phyloP scores from a whole-genome alignment of 2,329 filamentous ascomycete species.

The Ilyonectria robusta region DNA sequence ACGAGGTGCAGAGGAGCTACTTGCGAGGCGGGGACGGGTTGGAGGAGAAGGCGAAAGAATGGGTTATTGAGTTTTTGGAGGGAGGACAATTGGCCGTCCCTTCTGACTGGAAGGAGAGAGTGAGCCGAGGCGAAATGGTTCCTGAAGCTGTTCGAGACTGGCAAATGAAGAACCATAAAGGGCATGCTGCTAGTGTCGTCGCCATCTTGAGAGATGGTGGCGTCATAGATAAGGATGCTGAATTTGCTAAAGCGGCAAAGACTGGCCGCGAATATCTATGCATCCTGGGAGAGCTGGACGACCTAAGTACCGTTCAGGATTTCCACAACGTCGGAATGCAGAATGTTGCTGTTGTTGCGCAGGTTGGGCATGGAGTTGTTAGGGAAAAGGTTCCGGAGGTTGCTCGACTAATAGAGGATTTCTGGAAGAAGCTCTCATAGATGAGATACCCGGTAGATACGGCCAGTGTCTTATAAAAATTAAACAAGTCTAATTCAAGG shows the following conservation, averaged over 20 bases:
- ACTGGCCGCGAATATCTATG: slow-evolving; percentile 30
- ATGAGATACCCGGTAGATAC: too few relatives aligned
- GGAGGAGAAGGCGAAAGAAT: slow-evolving; percentile 51
- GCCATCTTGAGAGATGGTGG: slow-evolving; percentile 62
- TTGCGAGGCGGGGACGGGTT: slow-evolving; percentile 44
- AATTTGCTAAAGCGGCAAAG: slow-evolving; percentile 38
- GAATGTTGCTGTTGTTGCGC: slow-evolving; percentile 41
- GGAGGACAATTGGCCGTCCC: slow-evolving; percentile 59
- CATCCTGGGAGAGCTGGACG: slow-evolving; percentile 46
- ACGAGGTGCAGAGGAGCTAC: slow-evolving; percentile 40
- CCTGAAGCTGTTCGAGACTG: slow-evolving; percentile 63
- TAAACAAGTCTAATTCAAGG: too few relatives aligned
- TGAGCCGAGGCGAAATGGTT: slow-evolving; percentile 59
- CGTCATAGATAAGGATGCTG: slow-evolving; percentile 52
- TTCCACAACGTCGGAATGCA: slow-evolving; percentile 33
- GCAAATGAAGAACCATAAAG: slow-evolving; percentile 61
- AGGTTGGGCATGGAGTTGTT: slow-evolving; percentile 44
- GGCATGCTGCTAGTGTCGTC: slow-evolving; percentile 62
- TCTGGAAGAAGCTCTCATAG: slow-evolving; percentile 35
- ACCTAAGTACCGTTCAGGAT: slow-evolving; percentile 35
- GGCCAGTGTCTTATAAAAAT: too few relatives aligned
- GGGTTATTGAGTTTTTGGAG: slow-evolving; percentile 58
- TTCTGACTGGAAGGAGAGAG: slow-evolving; percentile 59
- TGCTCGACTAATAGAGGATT: slow-evolving; percentile 20
- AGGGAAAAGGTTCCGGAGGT: slow-evolving; percentile 43